phyloP scores from a whole-genome alignment of 2,329 filamentous ascomycete species.

The Colletotrichum higginsianum region DNA sequence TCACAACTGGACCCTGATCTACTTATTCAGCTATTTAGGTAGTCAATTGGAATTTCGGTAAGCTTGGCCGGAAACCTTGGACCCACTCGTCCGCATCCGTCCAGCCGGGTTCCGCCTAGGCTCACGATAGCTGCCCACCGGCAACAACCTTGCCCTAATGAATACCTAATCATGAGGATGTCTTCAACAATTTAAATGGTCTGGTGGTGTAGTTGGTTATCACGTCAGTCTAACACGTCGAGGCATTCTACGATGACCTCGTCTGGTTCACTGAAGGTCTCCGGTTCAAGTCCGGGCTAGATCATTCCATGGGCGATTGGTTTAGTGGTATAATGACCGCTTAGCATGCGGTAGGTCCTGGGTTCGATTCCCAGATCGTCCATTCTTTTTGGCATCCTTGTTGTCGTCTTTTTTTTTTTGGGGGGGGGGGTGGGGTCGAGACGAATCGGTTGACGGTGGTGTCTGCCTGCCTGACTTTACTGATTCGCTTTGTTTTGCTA shows the following conservation, averaged over 20 bases:
- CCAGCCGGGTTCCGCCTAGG: constrained; percentile 9
- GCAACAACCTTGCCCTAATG: constrained; percentile 14
- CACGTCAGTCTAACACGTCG: constrained; percentile 61
- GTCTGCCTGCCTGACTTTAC: too few relatives aligned
- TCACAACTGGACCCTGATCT: neutral
- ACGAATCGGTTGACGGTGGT: neutral
- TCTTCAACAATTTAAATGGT: neutral
- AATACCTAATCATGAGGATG: rapidly evolving
- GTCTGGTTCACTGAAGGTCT: constrained; percentile 35
- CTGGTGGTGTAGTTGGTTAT: constrained; percentile 60
- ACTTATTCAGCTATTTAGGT: neutral
- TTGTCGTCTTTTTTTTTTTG: neutral
- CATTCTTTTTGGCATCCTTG: neutral
- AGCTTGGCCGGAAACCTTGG: constrained; percentile 7
- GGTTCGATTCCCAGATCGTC: constrained; percentile 27
- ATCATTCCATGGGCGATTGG: constrained; percentile 21
- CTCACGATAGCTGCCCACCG: constrained; percentile 1
- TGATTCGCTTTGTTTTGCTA: neutral
- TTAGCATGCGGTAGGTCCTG: constrained; percentile 36
- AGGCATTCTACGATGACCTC: neutral
- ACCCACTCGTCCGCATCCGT: constrained; percentile 7
- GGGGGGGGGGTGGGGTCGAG: too few relatives aligned
- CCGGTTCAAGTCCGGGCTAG: constrained; percentile 40
- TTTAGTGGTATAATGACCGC: constrained; percentile 30
- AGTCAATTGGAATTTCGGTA: neutral